phyloP scores from a whole-genome alignment of 2,329 filamentous ascomycete species.

The Lasiodiplodia citricola region DNA sequence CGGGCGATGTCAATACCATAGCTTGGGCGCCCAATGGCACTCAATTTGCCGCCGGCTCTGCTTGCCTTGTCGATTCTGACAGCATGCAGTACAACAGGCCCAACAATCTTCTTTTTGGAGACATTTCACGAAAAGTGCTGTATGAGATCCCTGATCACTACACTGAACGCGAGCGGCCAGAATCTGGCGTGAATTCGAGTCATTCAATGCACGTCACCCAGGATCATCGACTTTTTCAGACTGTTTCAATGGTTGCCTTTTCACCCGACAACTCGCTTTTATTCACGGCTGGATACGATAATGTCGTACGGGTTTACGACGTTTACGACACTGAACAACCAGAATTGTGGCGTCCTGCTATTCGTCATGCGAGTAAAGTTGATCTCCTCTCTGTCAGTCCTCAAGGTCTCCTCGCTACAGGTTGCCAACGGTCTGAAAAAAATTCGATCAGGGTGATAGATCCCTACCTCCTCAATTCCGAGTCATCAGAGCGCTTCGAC shows the following conservation, averaged over 20 bases:
- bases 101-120: constrained; percentile 62
- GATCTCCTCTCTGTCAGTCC: constrained; percentile 56
- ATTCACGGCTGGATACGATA: constrained; percentile 62
- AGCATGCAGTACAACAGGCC: constrained; percentile 66
- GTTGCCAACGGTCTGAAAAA: constrained; percentile 40
- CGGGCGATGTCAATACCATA: constrained; percentile 61
- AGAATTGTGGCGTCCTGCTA: neutral
- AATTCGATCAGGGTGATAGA: constrained; percentile 43
- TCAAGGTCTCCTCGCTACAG: constrained; percentile 55
- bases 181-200: constrained; percentile 48
- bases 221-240: constrained; percentile 61
- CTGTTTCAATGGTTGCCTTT: constrained; percentile 62
- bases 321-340: constrained; percentile 33
- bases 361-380: constrained; percentile 53
- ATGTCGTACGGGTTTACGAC: constrained; percentile 52
- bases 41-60: constrained; percentile 62
- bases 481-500: constrained; percentile 20
- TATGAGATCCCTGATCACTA: constrained; percentile 62
- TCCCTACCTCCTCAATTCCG: neutral
- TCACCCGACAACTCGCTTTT: constrained; percentile 51
- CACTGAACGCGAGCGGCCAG: constrained; percentile 47
- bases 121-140: constrained; percentile 48
- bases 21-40: constrained; percentile 62
- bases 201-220: constrained; percentile 55
- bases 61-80: constrained; percentile 59